Conservation (phyloP, 345 rosid genomes). For the Dimocarpus longan region DNA sequence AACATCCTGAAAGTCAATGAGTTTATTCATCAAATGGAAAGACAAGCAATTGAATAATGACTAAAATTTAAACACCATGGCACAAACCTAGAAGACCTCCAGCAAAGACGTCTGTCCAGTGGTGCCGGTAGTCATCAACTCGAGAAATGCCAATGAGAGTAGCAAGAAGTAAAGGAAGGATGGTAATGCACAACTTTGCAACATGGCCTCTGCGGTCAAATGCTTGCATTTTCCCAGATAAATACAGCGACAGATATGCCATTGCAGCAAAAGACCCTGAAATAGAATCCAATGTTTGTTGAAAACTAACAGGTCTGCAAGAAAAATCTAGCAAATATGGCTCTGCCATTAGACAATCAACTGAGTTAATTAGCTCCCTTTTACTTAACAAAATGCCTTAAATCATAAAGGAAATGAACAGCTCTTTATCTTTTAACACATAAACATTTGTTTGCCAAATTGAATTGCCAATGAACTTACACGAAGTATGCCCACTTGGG, state of each 20-base stretch:
- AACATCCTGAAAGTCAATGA: conserved; percentile 9
- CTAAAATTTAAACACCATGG: conserved; percentile 5
- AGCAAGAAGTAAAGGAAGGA: conserved; percentile 68
- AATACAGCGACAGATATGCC: conserved; percentile 58
- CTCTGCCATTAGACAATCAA: background rate
- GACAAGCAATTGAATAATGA: background rate
- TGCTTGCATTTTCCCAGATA: conserved; percentile 68
- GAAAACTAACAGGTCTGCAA: background rate
- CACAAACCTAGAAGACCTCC: conserved; percentile 71
- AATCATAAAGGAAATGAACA: background rate
- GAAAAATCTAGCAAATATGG: background rate
- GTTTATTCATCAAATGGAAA: background rate
- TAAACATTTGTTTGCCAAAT: background rate
- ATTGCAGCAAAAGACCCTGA: conserved; percentile 78
- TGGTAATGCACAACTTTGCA: conserved; percentile 64
- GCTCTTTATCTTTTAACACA: conserved; percentile 8
- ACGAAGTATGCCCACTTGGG: conserved; percentile 90
- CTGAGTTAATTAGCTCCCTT: background rate
- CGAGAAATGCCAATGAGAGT: conserved; percentile 76
- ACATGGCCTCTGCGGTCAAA: conserved; percentile 74
- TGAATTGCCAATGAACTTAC: conserved; percentile 38
- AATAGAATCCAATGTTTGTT: background rate
- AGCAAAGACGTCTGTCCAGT: conserved; percentile 84
- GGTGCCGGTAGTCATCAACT: conserved; percentile 90
- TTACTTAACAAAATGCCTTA: background rate